Evolutionary conservation across 306 rosid species (phyloP), one percentile per base, ranked within the genome.

Genomic region (Benincasa hispida): DNA sequence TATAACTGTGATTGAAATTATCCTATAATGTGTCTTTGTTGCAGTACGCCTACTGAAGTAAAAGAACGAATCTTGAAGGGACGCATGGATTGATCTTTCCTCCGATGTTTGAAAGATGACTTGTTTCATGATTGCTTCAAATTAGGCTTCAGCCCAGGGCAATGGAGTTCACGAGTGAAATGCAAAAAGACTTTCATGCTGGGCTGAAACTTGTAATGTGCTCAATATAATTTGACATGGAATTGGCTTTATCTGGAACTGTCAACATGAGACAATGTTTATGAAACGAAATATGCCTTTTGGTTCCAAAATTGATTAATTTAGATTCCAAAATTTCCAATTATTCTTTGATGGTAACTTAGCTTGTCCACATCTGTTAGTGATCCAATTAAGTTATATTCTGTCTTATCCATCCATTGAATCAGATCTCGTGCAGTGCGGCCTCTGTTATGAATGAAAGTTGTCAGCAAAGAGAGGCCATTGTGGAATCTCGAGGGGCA

Each of bases 11-110:
- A 30, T 66, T 22, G 22, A 67, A 63, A 73, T 51, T 59, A 80
- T 35, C 68, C 67, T 79, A 73, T 25, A 69, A 10, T 74, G 15
- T 50, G 21, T 72, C 55, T 42, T 78, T 5, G 57, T 50, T 85
- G 86, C 98, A 95, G 98, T 74, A 95, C 97, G 1, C 96, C 97
- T 56, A 90, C 92, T 8, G 98, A 95, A 87, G 93, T 95, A 63
- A 88, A 86, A 84, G 99, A 95, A 79, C 89, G 91, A 83, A 88
- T 92, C 87, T 86, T 95, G 87, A 95, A 92, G 83, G 97, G 99
- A 81, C 88, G 99, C 78, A 95, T 90, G 99, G 99, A 95, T 80
- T 95, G 85, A 85, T 54, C 60, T 76, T 27, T 48, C 47, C 70
- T 74, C 48, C 50, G 8, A 19, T 42, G 55, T 17, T 19, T 19